A percentile compares a stretch with the other conserved stretches of the same genome.
phyloP scores from a whole-genome alignment of 306 rosid species.

The Neltuma alba region DNA sequence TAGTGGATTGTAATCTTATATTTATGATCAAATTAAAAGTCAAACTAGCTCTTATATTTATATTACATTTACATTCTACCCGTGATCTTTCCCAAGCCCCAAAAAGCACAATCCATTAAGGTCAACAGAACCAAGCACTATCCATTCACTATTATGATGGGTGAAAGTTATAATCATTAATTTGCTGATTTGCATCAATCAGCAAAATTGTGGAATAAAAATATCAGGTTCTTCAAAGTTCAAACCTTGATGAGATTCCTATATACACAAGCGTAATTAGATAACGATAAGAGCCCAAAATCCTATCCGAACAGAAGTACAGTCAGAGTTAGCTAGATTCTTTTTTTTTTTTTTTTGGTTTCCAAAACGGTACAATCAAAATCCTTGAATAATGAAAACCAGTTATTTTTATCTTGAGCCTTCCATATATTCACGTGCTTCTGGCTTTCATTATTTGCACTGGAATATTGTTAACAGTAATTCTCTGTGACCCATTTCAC shows the following conservation, averaged over 20 bases:
- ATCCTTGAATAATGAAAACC: neutral
- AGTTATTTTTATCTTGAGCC: neutral
- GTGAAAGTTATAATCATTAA: neutral
- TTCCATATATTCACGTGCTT: neutral
- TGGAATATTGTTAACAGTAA: neutral
- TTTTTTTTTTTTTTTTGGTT: no score
- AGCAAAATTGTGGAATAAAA: neutral
- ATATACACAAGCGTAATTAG: neutral
- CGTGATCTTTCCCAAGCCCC: neutral
- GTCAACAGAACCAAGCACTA: no score
- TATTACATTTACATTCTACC: no score
- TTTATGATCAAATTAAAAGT: no score
- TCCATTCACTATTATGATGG: neutral
- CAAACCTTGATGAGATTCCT: neutral
- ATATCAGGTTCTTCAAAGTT: neutral
- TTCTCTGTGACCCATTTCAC: neutral
- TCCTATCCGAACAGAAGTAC: neutral
- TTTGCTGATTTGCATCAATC: neutral
- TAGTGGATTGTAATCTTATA: no score
- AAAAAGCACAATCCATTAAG: neutral
- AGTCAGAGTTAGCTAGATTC: neutral
- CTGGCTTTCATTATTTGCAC: neutral
- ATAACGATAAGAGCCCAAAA: neutral
- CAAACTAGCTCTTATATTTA: no score
- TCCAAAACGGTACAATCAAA: neutral